Evolutionary conservation across 2,329 filamentous ascomycete genomes (phyloP), one percentile per base, ranked within the genome.

Genomic region (Cladosporium colombiae): DNA sequence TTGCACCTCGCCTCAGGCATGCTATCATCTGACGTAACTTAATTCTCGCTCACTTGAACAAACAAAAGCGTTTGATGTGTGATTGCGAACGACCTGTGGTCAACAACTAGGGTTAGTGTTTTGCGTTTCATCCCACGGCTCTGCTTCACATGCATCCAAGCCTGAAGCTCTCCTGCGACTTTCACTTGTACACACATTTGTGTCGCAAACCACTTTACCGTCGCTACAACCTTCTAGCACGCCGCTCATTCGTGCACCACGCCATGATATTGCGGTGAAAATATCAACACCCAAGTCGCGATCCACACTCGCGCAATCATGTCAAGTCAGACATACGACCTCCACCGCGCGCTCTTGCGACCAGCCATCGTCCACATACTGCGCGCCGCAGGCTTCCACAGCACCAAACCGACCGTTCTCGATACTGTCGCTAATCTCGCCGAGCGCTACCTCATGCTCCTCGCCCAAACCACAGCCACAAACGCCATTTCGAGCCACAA

Each of bases 331-430:
- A 46, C 72, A 37, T 71, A 74, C 65, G 73, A 74, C 68, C 82
- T 91, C 58, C 86, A 90, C 80, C 89, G 92, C 78, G 89, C 91
- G 67, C 89, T 97, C 69, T 85, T 98, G 65, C 92, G 93, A 50
- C 94, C 94, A 1, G 89, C 89, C 57, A 87, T 97, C 67, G 87
- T 98, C 66, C 93, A 97, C 79, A 94, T 96, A 73, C 88, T 98
- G 61, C 92, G 94, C 74, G 92, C 93, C 33, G 90, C 92, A 27
- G 94, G 94, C 76, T 98, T 96, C 81, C 91, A 96, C 77, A 85
- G 89, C 50, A 91, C 92, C 60, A 88, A 88, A 64, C 89, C 92
- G 1, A 89, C 90, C 3, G 93, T 96, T 7, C 83, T 97, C 65
- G 93, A 98, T 79, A 89, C 91, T 11, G 78, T 97, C n/a, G 91